Percentiles rank a stretch among this genome's conserved stretches.
phyloP scores from a whole-genome alignment of 1,139 yeast species.

The Taphrina flavorubra region DNA sequence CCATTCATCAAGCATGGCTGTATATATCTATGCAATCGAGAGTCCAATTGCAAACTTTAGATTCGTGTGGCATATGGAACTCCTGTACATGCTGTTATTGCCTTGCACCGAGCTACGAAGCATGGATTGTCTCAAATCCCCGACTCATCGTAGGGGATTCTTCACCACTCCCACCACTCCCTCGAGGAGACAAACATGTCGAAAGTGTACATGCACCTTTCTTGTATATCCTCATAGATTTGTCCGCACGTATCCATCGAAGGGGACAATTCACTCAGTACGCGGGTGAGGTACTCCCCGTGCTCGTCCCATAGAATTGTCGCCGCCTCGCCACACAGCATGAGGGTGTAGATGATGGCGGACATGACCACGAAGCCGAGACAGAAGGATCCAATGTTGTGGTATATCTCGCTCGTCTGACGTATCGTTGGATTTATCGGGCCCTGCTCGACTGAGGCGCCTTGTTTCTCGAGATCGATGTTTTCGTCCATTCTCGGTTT shows the following conservation, averaged over 20 bases:
- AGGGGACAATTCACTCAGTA: too few relatives aligned
- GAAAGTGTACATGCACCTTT: not conserved
- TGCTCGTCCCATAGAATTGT: not conserved
- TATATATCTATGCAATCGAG: too few relatives aligned
- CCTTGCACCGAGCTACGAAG: too few relatives aligned
- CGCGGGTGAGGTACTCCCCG: not conserved
- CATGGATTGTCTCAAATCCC: too few relatives aligned
- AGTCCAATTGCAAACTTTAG: too few relatives aligned
- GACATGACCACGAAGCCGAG: not conserved
- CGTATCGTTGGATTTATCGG: not conserved
- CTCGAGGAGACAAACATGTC: not conserved
- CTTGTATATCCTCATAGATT: not conserved
- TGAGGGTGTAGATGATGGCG: not conserved
- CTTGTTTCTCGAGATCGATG: slow-evolving; percentile 3
- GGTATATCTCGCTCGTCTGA: not conserved
- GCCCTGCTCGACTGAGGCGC: not conserved
- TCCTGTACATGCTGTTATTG: too few relatives aligned
- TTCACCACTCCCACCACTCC: not conserved
- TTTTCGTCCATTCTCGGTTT: not conserved
- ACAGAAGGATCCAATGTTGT: not conserved
- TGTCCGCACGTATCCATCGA: not conserved
- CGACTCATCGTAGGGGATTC: too few relatives aligned
- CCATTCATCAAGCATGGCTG: too few relatives aligned
- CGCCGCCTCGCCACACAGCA: not conserved
- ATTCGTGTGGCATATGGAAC: too few relatives aligned